These are phyloP conservation scores for Pseudogymnoascus sp. DNA, from an alignment of 2,329 filamentous ascomycete genomes.

Conservation along the genomic window DNA sequence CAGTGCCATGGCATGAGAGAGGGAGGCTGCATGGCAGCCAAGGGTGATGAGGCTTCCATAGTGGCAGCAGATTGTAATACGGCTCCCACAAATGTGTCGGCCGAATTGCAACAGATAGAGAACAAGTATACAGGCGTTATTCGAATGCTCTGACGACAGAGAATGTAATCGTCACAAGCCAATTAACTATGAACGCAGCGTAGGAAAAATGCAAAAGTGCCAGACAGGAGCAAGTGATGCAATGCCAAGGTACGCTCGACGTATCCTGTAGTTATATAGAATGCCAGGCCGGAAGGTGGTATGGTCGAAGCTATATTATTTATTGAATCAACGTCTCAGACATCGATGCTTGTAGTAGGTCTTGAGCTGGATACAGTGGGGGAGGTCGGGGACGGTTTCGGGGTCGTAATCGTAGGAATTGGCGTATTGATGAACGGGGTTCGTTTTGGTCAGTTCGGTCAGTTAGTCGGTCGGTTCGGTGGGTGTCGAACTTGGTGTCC, in stretches of 20 bases:
- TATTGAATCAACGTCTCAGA: constrained; percentile 11
- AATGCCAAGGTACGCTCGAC: constrained; percentile 7
- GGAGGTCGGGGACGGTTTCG: neutral
- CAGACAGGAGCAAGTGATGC: neutral
- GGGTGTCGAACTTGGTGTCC: neutral
- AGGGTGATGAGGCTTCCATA: constrained; percentile 90
- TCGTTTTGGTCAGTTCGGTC: neutral
- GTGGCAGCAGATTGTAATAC: constrained; percentile 20
- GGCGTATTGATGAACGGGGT: neutral
- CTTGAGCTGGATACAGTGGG: constrained; percentile 2
- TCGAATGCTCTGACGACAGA: neutral
- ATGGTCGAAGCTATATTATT: constrained; percentile 6
- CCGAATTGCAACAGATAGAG: neutral
- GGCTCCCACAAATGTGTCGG: neutral
- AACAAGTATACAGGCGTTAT: neutral
- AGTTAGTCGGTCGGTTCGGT: neutral
- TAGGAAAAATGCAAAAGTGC: constrained; percentile 6
- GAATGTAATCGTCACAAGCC: constrained; percentile 5
- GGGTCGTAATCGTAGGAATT: constrained; percentile 7
- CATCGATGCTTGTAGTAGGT: constrained; percentile 8
- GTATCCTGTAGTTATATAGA: constrained; percentile 9
- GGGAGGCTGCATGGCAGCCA: constrained; percentile 84
- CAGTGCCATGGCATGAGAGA: constrained; percentile 52
- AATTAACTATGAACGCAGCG: neutral
- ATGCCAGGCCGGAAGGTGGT: neutral